Percentiles rank a stretch among this genome's conserved stretches.
phyloP scores from a whole-genome alignment of 2,329 filamentous ascomycete genomes.

The Ophiostoma fasciatum region DNA sequence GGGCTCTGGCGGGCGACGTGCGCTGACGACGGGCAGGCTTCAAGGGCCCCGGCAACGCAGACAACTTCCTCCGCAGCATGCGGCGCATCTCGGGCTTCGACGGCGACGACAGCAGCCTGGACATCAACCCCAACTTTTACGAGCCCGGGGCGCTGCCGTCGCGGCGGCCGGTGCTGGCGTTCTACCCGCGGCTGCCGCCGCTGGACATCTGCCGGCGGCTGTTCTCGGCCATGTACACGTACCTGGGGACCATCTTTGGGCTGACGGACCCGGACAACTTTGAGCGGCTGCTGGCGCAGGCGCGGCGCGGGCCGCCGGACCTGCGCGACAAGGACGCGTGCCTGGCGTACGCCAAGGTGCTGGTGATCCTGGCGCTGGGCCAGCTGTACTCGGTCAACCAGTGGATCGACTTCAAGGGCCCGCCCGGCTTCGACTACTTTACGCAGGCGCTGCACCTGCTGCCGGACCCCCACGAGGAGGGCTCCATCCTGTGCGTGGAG shows the following conservation, averaged over 20 bases:
- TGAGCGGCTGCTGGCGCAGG: constrained; percentile 26
- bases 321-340: constrained; percentile 29
- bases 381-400: constrained; percentile 43
- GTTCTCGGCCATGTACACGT: constrained; percentile 31
- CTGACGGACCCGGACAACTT: constrained; percentile 33
- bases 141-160: constrained; percentile 21
- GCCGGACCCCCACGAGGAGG: constrained; percentile 39
- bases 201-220: constrained; percentile 31
- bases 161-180: constrained; percentile 13
- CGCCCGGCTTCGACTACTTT: constrained; percentile 41
- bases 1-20: too few relatives aligned
- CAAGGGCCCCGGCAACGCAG: constrained; percentile 23
- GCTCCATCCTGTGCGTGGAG: constrained; percentile 38
- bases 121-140: constrained; percentile 19
- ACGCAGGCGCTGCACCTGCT: constrained; percentile 33
- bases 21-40: too few relatives aligned
- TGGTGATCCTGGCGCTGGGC: constrained; percentile 38
- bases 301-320: constrained; percentile 28
- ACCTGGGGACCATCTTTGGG: constrained; percentile 42
- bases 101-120: constrained; percentile 18
- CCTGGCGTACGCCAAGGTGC: constrained; percentile 33
- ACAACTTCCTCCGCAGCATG: constrained; percentile 23
- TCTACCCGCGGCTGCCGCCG: constrained; percentile 25
- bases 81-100: constrained; percentile 18
- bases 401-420: constrained; percentile 32